Evolutionary conservation across 345 rosid species (phyloP).

Genomic region (Cardiospermum halicacabum): DNA sequence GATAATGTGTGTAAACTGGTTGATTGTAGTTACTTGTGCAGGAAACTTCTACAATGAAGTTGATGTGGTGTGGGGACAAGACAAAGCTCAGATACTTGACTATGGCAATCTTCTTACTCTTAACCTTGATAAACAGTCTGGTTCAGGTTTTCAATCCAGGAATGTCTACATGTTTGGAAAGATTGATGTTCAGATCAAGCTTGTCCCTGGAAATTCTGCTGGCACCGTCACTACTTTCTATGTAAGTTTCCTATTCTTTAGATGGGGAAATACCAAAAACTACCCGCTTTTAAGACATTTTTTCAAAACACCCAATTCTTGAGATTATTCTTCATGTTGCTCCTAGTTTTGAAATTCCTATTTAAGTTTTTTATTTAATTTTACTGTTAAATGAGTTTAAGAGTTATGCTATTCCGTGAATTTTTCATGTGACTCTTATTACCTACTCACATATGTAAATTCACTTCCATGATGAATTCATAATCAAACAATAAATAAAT

Average conservation of each 20-base stretch:
- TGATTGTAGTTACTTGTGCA: slow-evolving; percentile 7
- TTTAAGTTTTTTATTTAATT: too few species aligned
- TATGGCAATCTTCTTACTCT: slow-evolving; percentile 25
- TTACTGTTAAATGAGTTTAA: too few species aligned
- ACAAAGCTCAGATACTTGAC: slow-evolving; percentile 22
- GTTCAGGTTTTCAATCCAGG: slow-evolving; percentile 36
- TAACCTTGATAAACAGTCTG: slow-evolving; percentile 25
- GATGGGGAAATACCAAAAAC: too few species aligned
- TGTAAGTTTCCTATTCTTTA: slow-evolving; percentile 9
- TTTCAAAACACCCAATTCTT: too few species aligned
- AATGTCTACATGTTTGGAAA: slow-evolving; percentile 29
- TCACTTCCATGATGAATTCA: too few species aligned
- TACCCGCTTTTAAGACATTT: too few species aligned
- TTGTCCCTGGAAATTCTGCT: slow-evolving; percentile 39
- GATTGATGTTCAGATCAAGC: slow-evolving; percentile 35
- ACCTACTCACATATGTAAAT: too few species aligned
- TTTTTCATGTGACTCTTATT: too few species aligned
- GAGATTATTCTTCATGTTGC: too few species aligned
- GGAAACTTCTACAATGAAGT: slow-evolving; percentile 13
- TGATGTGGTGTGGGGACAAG: slow-evolving; percentile 17
- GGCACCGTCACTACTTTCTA: slow-evolving; percentile 43
- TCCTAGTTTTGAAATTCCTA: too few species aligned
- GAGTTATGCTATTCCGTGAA: too few species aligned
- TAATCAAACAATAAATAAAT: too few species aligned
- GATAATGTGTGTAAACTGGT: background rate